Conservation (phyloP, 108 stramenopile species). For the Schizochytrium sp. region DNA sequence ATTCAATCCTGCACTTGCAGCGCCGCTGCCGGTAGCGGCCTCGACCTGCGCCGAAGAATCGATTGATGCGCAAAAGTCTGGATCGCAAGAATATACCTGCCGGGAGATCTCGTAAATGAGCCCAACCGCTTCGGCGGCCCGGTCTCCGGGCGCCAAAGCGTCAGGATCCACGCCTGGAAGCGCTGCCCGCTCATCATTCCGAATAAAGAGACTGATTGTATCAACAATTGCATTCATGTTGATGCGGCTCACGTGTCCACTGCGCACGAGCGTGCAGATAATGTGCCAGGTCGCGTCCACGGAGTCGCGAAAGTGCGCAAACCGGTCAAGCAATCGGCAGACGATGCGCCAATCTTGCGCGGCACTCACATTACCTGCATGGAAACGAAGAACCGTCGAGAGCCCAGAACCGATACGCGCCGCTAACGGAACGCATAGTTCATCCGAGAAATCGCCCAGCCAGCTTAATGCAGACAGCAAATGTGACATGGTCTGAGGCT, state of each 20-base stretch:
- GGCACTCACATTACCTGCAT: not conserved
- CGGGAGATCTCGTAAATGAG: not conserved
- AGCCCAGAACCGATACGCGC: not conserved
- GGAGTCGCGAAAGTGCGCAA: not conserved
- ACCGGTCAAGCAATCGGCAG: not conserved
- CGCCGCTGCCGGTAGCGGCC: no score
- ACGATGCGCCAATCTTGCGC: conserved; percentile 2
- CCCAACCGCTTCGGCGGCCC: not conserved
- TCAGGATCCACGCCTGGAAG: not conserved
- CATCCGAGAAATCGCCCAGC: not conserved
- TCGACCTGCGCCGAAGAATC: no score
- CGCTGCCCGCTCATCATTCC: not conserved
- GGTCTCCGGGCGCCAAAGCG: not conserved
- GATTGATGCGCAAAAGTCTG: not conserved
- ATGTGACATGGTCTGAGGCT: not conserved
- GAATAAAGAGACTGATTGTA: not conserved
- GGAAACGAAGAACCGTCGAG: not conserved
- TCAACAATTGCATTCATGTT: not conserved
- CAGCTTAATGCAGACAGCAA: not conserved
- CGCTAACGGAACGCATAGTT: not conserved
- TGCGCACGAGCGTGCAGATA: not conserved
- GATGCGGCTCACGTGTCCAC: not conserved
- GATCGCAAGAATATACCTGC: not conserved
- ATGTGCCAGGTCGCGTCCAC: conserved; percentile 3
- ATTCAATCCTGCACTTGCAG: no score